These are phyloP conservation scores for Candida ponderosae DNA, from an alignment of 805 yeast species.

Conservation along the genomic window DNA sequence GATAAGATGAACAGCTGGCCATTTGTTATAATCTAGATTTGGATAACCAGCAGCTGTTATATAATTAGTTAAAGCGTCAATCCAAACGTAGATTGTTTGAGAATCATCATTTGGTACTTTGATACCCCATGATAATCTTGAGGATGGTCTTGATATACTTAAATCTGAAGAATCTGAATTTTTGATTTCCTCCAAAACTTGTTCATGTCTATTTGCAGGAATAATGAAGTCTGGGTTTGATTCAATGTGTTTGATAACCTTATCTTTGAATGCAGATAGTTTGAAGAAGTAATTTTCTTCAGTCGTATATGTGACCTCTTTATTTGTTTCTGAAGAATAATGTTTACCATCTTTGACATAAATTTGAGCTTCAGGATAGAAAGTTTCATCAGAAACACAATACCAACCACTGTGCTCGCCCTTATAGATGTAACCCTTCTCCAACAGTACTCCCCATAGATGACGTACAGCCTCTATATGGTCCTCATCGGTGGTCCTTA, in stretches of 20 bases:
- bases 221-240: slow-evolving; percentile 50
- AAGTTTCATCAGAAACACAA: slow-evolving; percentile 88
- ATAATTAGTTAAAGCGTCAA: slow-evolving; percentile 88
- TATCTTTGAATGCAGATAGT: slow-evolving; percentile 50
- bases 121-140: slow-evolving; percentile 83
- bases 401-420: slow-evolving; percentile 94
- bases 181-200: slow-evolving; percentile 52
- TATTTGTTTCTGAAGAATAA: slow-evolving; percentile 62
- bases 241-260: slow-evolving; percentile 41
- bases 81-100: slow-evolving; percentile 92
- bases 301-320: slow-evolving; percentile 63
- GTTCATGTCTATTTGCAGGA: slow-evolving; percentile 51
- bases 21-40: slow-evolving; percentile 12
- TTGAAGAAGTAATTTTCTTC: slow-evolving; percentile 87
- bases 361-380: slow-evolving; percentile 78
- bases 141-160: slow-evolving; percentile 79
- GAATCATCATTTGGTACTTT: slow-evolving; percentile 72
- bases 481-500: slow-evolving; percentile 84
- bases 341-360: slow-evolving; percentile 25
- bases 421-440: slow-evolving; percentile 64
- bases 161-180: slow-evolving; percentile 49
- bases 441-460: slow-evolving; percentile 60
- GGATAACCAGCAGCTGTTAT: slow-evolving; percentile 66
- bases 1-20: slow-evolving; percentile 54
- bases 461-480: slow-evolving; percentile 57